Percentiles rank a stretch among this genome's conserved stretches.
These are phyloP conservation scores for Candida gorgasii DNA, from an alignment of 805 yeast genomes.

Conservation along the genomic window DNA sequence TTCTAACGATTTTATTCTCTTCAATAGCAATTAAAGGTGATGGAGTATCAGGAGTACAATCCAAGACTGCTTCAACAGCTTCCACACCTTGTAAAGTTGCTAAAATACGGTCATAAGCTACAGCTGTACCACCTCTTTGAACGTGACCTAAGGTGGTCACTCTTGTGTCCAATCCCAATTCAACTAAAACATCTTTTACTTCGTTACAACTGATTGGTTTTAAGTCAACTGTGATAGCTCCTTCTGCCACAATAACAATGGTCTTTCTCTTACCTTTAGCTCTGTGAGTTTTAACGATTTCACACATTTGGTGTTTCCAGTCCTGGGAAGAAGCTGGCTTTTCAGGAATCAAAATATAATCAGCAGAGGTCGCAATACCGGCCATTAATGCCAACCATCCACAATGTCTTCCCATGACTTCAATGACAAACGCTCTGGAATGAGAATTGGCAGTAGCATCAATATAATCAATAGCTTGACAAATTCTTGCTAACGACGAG, in stretches of 20 bases:
- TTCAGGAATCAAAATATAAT: constrained; percentile 92
- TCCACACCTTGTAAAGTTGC: constrained; percentile 98
- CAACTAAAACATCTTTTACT: constrained; percentile 80
- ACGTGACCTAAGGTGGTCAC: constrained; percentile 96
- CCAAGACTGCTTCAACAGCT: constrained; percentile 91
- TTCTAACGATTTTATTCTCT: constrained; percentile 84
- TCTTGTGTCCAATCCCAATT: constrained; percentile 89
- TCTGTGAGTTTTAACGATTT: constrained; percentile 77
- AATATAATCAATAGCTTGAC: constrained; percentile 92
- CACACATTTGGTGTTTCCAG: constrained; percentile 82
- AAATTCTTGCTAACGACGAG: constrained; percentile 89
- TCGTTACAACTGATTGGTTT: constrained; percentile 77
- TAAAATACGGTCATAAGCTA: constrained; percentile 86
- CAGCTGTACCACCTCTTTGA: constrained; percentile 98
- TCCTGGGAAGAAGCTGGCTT: constrained; percentile 72
- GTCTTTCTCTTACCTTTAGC: constrained; percentile 88
- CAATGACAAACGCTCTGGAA: constrained; percentile 95
- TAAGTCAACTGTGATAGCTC: constrained; percentile 84
- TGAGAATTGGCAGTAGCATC: constrained; percentile 98
- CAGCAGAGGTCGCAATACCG: constrained; percentile 95
- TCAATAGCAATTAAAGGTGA: constrained; percentile 91
- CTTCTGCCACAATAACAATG: constrained; percentile 96
- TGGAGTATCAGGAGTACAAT: constrained; percentile 84
- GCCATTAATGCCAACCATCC: constrained; percentile 99
- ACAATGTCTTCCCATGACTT: constrained; percentile 99